Conservation (phyloP, 2,329 filamentous ascomycete genomes). For the Ilyonectria mors-panacis region DNA sequence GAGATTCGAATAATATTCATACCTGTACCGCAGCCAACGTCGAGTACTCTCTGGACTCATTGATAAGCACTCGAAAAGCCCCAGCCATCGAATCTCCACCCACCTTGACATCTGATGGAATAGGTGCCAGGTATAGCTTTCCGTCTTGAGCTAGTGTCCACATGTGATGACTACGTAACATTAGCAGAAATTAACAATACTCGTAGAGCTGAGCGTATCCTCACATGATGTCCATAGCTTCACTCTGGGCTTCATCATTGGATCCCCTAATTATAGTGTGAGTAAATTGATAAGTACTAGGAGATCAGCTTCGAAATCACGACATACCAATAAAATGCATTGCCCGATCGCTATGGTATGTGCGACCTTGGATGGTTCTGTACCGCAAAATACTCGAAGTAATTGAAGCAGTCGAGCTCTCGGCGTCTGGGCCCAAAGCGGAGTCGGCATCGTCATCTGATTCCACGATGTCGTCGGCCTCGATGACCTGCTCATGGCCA, state of each 20-base stretch:
- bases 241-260: slow-evolving; percentile 52
- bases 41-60: slow-evolving; percentile 23
- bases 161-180: slow-evolving; percentile 26
- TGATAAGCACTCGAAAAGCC: not conserved
- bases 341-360: slow-evolving; percentile 50
- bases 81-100: not conserved
- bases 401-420: slow-evolving; percentile 49
- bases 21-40: slow-evolving; percentile 35
- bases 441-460: slow-evolving; percentile 13
- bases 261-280: slow-evolving; percentile 20
- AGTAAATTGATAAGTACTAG: not conserved
- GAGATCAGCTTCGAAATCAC: not conserved
- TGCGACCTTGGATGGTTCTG: slow-evolving; percentile 51
- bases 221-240: slow-evolving; percentile 51
- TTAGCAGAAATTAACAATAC: not conserved
- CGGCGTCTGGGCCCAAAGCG: not conserved
- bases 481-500: slow-evolving; percentile 1
- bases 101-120: slow-evolving; percentile 21
- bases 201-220: not conserved
- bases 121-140: slow-evolving; percentile 23
- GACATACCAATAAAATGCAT: slow-evolving; percentile 47
- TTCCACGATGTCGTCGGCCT: slow-evolving; percentile 12
- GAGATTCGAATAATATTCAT: not conserved
- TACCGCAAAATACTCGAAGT: slow-evolving; percentile 50
- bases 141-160: slow-evolving; percentile 69